Conservation (phyloP, 2,329 filamentous ascomycete genomes). For the Fusarium torreyae region DNA sequence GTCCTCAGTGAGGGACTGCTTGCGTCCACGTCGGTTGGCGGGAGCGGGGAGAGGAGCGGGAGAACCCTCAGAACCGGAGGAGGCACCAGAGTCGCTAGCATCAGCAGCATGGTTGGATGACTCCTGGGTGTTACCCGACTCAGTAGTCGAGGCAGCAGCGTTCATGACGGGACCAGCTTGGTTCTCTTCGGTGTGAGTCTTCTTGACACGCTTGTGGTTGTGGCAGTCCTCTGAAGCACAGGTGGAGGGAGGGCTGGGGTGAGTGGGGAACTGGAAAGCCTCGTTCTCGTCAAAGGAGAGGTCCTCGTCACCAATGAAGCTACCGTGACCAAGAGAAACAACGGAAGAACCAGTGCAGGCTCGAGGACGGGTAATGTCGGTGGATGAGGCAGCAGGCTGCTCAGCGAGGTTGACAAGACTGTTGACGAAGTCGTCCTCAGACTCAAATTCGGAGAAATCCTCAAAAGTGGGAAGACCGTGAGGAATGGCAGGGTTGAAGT, state of each 20-base stretch:
- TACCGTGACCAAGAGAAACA: slow-evolving; percentile 80
- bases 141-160: slow-evolving; percentile 56
- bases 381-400: slow-evolving; percentile 56
- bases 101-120: slow-evolving; percentile 56
- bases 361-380: slow-evolving; percentile 78
- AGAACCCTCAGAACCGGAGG: slow-evolving; percentile 62
- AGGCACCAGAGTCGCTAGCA: slow-evolving; percentile 57
- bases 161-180: slow-evolving; percentile 59
- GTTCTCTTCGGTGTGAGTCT: slow-evolving; percentile 63
- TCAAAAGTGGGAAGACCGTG: slow-evolving; percentile 82
- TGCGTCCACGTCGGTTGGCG: slow-evolving; percentile 92
- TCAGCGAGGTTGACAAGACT: slow-evolving; percentile 78
- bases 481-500: slow-evolving; percentile 65
- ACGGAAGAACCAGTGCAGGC: slow-evolving; percentile 78
- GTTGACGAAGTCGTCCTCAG: slow-evolving; percentile 85
- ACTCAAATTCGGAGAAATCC: slow-evolving; percentile 90
- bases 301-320: slow-evolving; percentile 82
- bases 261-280: slow-evolving; percentile 70
- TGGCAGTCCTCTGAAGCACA: slow-evolving; percentile 63
- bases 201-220: slow-evolving; percentile 72
- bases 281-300: slow-evolving; percentile 81
- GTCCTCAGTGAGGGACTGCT: slow-evolving; percentile 98
- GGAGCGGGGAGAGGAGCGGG: slow-evolving; percentile 66
- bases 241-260: slow-evolving; percentile 70
- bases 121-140: slow-evolving; percentile 56